These are phyloP conservation scores for Leccinum pellstonianum DNA, from an alignment of 768 basidiomycete species.

Conservation along the genomic window DNA sequence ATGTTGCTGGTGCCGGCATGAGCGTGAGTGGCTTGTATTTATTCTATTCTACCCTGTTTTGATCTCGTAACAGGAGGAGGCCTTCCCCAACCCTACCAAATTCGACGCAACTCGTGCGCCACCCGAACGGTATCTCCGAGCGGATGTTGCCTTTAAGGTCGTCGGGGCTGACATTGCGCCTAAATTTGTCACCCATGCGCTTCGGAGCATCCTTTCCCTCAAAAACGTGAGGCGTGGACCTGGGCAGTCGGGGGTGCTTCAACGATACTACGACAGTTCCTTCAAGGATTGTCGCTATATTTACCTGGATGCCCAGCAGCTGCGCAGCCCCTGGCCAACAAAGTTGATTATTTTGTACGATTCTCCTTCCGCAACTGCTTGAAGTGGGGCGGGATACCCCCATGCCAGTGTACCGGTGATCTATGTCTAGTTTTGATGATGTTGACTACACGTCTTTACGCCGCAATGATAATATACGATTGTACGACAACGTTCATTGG, in stretches of 20 bases:
- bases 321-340: slow-evolving; percentile 65
- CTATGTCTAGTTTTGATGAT: background rate
- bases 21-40: slow-evolving; percentile 45
- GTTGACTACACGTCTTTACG: background rate
- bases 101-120: slow-evolving; percentile 47
- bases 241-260: slow-evolving; percentile 62
- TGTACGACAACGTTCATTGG: background rate
- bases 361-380: slow-evolving; percentile 15
- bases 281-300: slow-evolving; percentile 49
- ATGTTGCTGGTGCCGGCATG: slow-evolving; percentile 54
- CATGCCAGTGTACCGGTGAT: background rate
- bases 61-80: slow-evolving; percentile 38
- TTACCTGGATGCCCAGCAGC: slow-evolving; percentile 53
- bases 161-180: slow-evolving; percentile 54
- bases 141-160: slow-evolving; percentile 49
- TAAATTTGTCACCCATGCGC: slow-evolving; percentile 58
- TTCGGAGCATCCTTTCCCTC: slow-evolving; percentile 63
- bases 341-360: slow-evolving; percentile 56
- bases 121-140: slow-evolving; percentile 45
- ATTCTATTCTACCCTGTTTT: background rate
- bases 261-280: slow-evolving; percentile 50
- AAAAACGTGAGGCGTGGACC: slow-evolving; percentile 64
- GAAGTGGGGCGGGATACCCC: slow-evolving; percentile 6
- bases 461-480: background rate
- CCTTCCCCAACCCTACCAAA: slow-evolving; percentile 48